Base-by-base conservation (phyloP, 768 basidiomycete species). In the Tulasnella sp. region DNA sequence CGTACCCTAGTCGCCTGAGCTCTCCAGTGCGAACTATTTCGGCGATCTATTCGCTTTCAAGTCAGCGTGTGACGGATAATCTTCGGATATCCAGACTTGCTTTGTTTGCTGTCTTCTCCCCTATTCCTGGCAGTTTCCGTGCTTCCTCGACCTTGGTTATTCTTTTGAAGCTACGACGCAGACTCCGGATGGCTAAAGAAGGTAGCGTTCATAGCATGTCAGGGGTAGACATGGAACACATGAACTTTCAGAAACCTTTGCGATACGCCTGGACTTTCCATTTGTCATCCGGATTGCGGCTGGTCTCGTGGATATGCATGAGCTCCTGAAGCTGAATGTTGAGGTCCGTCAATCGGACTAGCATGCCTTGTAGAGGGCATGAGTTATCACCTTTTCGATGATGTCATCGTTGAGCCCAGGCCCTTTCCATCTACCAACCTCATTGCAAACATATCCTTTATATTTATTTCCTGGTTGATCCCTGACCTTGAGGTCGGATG, bases 21-120 rank as follows among this genome's bases (percentile, higher is more conserved):
- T 75, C 70, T 0, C 88, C 88, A 0, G 87, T 89, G 57, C 80
- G 66, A 23, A 89, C 63, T 27, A 91, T 88, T 67, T 91, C 88
- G 74, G 80, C 80, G 51, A 90, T 86, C 87, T 89, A 56, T 1
- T 12, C 49, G 35, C 17, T 17, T n/a, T 14, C 7, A 15, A 2
- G 25, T 36, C 7, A 55, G 9, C 8, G 21, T 4, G 49, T n/a
- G 12, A 4, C 0, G 17, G 19, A 3, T 25, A 12, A 7, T 34
- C 5, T 1, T 32, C 9, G 48, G 27, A 11, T 32, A 34, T 35
- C 7, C 9, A 45, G 34, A n/a, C 63, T 68, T 19, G 75, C 88
- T 75, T 91, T 90, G 25, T 71, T 64, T 3, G 84, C 86, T 0
- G 87, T 89, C 68, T 84, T 89, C 31, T 78, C 73, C 0, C 84